Evolutionary conservation across 306 rosid genomes (phyloP).

Genomic region (Betula pendula): DNA sequence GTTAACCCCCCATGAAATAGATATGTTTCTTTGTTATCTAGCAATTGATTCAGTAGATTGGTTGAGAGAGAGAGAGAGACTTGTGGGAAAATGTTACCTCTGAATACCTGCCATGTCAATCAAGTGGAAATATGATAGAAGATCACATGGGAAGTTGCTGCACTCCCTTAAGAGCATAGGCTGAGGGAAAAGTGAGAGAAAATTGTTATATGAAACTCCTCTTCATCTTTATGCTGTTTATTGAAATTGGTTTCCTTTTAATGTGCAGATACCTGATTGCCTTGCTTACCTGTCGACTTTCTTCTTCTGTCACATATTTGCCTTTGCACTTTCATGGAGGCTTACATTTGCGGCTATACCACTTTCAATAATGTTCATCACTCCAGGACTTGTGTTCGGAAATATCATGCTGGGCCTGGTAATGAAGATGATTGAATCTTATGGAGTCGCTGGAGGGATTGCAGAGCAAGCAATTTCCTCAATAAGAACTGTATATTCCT

Average conservation of each 20-base stretch:
- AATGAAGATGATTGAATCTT: conserved; percentile 86
- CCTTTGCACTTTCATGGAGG: conserved; percentile 76
- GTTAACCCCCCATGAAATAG: no score
- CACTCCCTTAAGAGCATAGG: background rate
- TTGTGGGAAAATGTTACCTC: no score
- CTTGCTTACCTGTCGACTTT: conserved; percentile 81
- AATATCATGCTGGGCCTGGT: conserved; percentile 66
- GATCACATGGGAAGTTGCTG: background rate
- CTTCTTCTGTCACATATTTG: conserved; percentile 84
- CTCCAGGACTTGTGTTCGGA: conserved; percentile 74
- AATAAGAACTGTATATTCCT: conserved; percentile 76
- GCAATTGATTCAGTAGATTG: no score
- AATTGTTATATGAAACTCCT: background rate
- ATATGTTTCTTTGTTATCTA: no score
- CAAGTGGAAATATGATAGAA: background rate
- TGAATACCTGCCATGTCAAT: background rate
- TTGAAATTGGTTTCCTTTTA: conserved; percentile 13
- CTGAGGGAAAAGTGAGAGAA: background rate
- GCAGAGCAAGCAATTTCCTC: conserved; percentile 92
- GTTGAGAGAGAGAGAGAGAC: rapidly evolving
- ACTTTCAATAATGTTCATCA: conserved; percentile 75
- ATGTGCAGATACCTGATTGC: conserved; percentile 72
- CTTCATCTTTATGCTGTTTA: conserved; percentile 12
- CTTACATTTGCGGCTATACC: conserved; percentile 80
- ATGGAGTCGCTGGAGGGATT: conserved; percentile 83